These are phyloP conservation scores for Rhodotorula paludigena DNA, from an alignment of 768 basidiomycete genomes.

Conservation along the genomic window DNA sequence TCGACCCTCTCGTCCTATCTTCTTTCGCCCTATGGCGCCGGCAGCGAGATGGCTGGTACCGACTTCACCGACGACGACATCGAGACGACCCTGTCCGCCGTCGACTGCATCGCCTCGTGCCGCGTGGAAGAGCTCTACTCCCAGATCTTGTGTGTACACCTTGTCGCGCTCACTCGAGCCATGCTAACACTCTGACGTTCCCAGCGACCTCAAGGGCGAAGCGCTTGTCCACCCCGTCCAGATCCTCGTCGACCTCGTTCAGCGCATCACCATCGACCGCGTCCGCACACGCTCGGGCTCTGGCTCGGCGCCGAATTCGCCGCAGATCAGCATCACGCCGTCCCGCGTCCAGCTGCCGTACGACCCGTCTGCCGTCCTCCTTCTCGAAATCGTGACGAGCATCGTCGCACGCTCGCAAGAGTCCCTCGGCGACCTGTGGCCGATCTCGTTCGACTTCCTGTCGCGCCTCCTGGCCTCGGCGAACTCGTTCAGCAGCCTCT, in stretches of 20 bases:
- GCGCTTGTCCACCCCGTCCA: slow-evolving; percentile 77
- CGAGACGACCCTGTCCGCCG: slow-evolving; percentile 87
- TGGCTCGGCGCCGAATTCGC: slow-evolving; percentile 19
- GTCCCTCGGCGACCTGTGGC: slow-evolving; percentile 87
- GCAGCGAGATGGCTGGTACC: slow-evolving; percentile 27
- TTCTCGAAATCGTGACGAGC: slow-evolving; percentile 91
- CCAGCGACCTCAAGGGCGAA: slow-evolving; percentile 70
- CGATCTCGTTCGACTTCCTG: slow-evolving; percentile 87
- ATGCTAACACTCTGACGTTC: background rate
- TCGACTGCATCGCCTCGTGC: slow-evolving; percentile 92
- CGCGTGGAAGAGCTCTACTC: slow-evolving; percentile 88
- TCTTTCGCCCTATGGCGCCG: slow-evolving; percentile 87
- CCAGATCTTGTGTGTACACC: slow-evolving; percentile 70
- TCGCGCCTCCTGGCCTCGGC: slow-evolving; percentile 72
- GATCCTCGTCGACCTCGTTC: slow-evolving; percentile 82
- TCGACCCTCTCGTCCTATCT: slow-evolving; percentile 92
- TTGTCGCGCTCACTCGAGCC: background rate
- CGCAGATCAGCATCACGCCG: slow-evolving; percentile 20
- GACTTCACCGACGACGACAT: slow-evolving; percentile 70
- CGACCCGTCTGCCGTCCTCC: slow-evolving; percentile 90
- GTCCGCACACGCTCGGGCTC: slow-evolving; percentile 31
- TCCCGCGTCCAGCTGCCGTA: slow-evolving; percentile 62
- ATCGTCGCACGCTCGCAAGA: slow-evolving; percentile 70
- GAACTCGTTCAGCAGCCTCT: slow-evolving; percentile 74
- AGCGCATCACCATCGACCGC: slow-evolving; percentile 76